phyloP scores from a whole-genome alignment of 2,329 filamentous ascomycete genomes.

The Cadophora malorum region DNA sequence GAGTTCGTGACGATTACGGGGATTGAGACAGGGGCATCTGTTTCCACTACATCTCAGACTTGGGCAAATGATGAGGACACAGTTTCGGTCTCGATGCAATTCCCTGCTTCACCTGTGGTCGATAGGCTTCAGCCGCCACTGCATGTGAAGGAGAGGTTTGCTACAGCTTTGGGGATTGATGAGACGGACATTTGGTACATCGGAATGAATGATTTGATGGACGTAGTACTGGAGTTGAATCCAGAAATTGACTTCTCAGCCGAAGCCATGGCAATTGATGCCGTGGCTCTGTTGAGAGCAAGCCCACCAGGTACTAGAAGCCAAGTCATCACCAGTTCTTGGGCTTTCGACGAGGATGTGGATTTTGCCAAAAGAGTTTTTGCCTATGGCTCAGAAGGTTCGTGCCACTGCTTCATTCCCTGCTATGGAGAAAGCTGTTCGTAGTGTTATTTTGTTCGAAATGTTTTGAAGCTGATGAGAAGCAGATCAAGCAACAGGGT shows the following conservation, averaged over 20 bases:
- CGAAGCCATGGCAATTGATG: background rate
- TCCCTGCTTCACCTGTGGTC: background rate
- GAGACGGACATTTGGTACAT: background rate
- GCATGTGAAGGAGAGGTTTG: background rate
- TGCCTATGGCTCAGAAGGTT: constrained; percentile 7
- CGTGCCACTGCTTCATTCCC: background rate
- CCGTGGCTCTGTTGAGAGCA: background rate
- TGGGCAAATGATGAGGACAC: background rate
- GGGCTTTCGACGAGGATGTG: background rate
- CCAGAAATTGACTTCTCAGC: background rate
- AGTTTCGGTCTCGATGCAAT: background rate
- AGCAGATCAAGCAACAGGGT: constrained; percentile 7
- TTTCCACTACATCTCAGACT: background rate
- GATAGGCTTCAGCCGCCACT: background rate
- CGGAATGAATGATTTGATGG: background rate
- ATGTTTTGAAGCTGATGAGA: background rate
- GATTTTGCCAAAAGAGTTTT: constrained; percentile 12
- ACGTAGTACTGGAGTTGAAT: background rate
- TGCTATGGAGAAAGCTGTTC: no score
- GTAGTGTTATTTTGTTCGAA: no score
- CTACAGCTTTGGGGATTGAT: background rate
- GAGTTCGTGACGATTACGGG: background rate
- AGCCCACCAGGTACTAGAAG: constrained; percentile 5
- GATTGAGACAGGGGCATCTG: background rate
- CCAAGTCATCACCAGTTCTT: constrained; percentile 16